Base-by-base conservation (phyloP, 805 yeast genomes). In the Lipomyces spencermartinsiae region DNA sequence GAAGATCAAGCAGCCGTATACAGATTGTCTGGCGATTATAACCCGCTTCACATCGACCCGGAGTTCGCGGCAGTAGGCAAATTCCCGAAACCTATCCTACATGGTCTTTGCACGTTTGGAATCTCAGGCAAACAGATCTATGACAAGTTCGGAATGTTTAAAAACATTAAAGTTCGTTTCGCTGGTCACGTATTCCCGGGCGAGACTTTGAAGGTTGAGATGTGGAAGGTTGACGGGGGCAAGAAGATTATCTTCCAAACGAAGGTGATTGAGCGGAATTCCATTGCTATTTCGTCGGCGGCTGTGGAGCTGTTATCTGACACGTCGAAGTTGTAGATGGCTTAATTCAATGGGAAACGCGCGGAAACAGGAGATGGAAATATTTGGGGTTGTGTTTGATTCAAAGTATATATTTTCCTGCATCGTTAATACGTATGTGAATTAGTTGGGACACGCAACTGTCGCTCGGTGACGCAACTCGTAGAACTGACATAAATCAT, bases 121-220 rank as follows among this genome's bases (percentile, higher is more conserved):
- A 85, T 93, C 67, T 81, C 91, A 55, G 89, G 89, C 37, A 92
- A 93, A 78, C 85, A 86, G 19, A 83, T 94, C 72, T 83, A 85
- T 74, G 97, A 93, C 74, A 84, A 90, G 75, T 94, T 81, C 79
- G 98, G 99, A 59, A 83, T 84, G 51, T 91, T 89, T 79, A 85
- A 85, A 76, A 97, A 93, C 82, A 84, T 92, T 78, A 94, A 94
- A 83, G 95, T 87, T 16, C 88, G 98, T 77, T 94, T 94, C 80
- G 86, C 97, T 25, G 93, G 93, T 75, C 89, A 91, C 74, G 98
- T 94, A 31, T 93, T 86, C 86, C 98, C 98, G 8, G 99, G 98
- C 73, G 98, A 94, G 80, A 88, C 91, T 16, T 83, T 94, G 78
- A 85, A 84, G 74, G 87, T 94, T 35, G 81, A 81, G 63, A 97